Base-by-base conservation (phyloP, 2,329 filamentous ascomycete species). In the Plenodomus tracheiphilus region DNA sequence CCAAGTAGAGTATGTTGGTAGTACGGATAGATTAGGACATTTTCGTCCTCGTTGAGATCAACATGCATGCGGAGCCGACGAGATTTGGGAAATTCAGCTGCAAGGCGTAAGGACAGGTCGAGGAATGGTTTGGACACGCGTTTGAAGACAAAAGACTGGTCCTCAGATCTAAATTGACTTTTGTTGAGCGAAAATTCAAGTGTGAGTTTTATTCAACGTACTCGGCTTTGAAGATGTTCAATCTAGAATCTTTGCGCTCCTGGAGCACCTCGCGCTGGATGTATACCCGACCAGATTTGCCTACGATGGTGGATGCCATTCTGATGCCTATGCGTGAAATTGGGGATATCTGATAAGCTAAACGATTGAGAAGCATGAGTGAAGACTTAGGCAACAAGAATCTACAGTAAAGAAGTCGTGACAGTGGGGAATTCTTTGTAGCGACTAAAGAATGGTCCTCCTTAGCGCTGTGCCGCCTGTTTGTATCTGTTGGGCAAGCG, bases 261-360 rank as follows among this genome's bases (percentile, higher is more conserved):
- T 65, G 54, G 44, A 75, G 64, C 40, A 72, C 58, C 35, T 68
- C 50, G 54, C 58, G 54, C 52, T 61, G 53, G 47, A 64, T 49
- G 53, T 75, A 74, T 46, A 63, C 57, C 49, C 70, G 68, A 65
- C 71, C 68, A 45, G 69, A 73, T 49, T 71, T 61, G 45, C 69
- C 66, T 38, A 67, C 54, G 39, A 74, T 49, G 7, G 66, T 69
- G 36, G 66, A 73, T 46, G 50, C 56, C 64, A 65, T 67, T 65
- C 65, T 71, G 47, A 65, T 56, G 49, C 59, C 57, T 64, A 47
- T 54, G 52, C 39, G 56, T 44, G 30, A 18, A 43, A 42, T 54
- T 41, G 42, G 54, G 43, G 41, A 39, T 54, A 43, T 47, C 37
- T 49, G 46, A 39, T 37, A 43, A 44, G 41, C 43, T 48, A 59